These are phyloP conservation scores for Dendrobium nobile DNA, from an alignment of 106 monocot genomes.

Conservation along the genomic window DNA sequence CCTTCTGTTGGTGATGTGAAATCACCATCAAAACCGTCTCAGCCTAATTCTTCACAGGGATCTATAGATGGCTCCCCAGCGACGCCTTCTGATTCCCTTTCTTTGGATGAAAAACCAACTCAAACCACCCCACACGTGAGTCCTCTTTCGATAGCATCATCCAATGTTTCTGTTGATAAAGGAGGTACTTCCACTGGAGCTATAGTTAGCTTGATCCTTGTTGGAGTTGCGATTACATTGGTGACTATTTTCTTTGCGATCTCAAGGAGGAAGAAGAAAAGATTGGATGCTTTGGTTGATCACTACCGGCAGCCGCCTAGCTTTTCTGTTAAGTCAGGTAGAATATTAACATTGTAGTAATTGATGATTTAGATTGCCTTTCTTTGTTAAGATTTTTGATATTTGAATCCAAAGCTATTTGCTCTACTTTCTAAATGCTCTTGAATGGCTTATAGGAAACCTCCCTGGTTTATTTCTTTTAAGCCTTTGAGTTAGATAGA, in stretches of 20 bases:
- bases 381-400: background rate
- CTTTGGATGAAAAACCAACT: background rate
- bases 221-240: conserved; percentile 25
- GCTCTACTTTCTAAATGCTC: background rate
- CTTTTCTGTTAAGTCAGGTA: conserved; percentile 38
- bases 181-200: conserved; percentile 8
- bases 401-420: background rate
- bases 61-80: background rate
- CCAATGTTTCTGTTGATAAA: conserved; percentile 7
- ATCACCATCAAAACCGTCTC: conserved; percentile 1
- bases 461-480: background rate
- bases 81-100: background rate
- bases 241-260: conserved; percentile 19
- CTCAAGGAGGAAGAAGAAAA: conserved; percentile 27
- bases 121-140: background rate
- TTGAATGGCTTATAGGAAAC: background rate
- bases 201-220: conserved; percentile 25
- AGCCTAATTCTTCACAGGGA: background rate
- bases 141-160: background rate
- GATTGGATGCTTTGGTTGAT: conserved; percentile 11
- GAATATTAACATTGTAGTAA: conserved; percentile 2
- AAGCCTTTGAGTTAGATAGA: background rate
- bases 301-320: conserved; percentile 25
- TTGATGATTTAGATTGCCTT: background rate
- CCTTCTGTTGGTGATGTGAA: background rate